Base-by-base conservation (phyloP, 2,329 filamentous ascomycete species). In the Fusarium caatingaense region DNA sequence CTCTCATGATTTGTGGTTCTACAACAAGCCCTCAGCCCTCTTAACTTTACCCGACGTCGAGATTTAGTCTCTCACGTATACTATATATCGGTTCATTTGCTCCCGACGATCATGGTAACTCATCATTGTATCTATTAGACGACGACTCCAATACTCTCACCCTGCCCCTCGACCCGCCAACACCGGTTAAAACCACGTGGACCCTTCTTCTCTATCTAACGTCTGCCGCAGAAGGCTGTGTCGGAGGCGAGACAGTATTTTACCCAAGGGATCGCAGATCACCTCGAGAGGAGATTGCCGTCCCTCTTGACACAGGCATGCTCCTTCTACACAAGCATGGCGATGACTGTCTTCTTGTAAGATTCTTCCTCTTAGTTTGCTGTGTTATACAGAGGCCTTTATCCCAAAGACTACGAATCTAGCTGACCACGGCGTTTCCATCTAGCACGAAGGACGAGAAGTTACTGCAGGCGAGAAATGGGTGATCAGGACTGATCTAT, bases 161-260 rank as follows among this genome's bases (percentile, higher is more conserved):
- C 1, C 82, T 96, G 46, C 83, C 75, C 5, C 53, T 70, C 6
- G 72, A 77, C 21, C 74, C 73, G 20, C 76, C 78, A 1, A 67
- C 76, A 28, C 73, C 76, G 27, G 79, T 76, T 28, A 76, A 78
- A 32, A 98, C 95, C 8, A 98, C 94, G 0, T 98, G 94, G 94
- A 98, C 95, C 0, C 83, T 97, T 8, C 85, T 98, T 0, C 87
- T 98, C 37, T 98, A 98, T 76, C 86, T 98, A 57, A 96, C 92
- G 2, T 93, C 91, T 2, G 84, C 89, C 4, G 81, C 86, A 2
- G 92, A 92, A 9, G 92, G 92, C 6, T 97, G 94, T 74, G 79
- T 87, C 23, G 95, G 95, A 23, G 95, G 95, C 32, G 93, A 97
- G 80, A 98, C 95, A 0, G 93, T 96, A 32, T 98, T 98, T 79